Conservation (phyloP, 257 asterid species). For the Fraxinus anomala region DNA sequence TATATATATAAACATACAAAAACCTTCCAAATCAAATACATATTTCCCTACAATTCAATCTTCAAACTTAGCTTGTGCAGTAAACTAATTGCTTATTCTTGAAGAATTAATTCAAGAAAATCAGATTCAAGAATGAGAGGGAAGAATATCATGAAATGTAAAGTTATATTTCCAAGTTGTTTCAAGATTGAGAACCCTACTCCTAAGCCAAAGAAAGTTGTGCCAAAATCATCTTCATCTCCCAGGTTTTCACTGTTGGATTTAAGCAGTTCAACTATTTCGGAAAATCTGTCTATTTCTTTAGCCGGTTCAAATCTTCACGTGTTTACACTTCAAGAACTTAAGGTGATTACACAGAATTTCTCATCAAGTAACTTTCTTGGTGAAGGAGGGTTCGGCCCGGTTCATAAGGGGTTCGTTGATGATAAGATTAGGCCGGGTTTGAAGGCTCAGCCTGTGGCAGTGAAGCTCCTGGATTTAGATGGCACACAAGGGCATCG, state of each 20-base stretch:
- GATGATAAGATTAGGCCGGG: slow-evolving; percentile 25
- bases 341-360: slow-evolving; percentile 20
- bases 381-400: slow-evolving; percentile 36
- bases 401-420: slow-evolving; percentile 32
- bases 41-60: background rate
- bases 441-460: slow-evolving; percentile 29
- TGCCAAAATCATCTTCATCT: background rate
- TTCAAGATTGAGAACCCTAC: slow-evolving; percentile 28
- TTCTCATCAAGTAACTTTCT: slow-evolving; percentile 26
- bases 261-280: slow-evolving; percentile 9
- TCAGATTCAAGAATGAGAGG: background rate
- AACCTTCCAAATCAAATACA: no score
- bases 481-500: slow-evolving; percentile 30
- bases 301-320: slow-evolving; percentile 26
- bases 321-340: slow-evolving; percentile 23
- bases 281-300: slow-evolving; percentile 24
- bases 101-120: background rate
- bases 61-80: background rate
- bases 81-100: background rate
- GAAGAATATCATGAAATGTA: slow-evolving; percentile 13
- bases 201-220: slow-evolving; percentile 10
- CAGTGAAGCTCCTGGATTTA: slow-evolving; percentile 30
- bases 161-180: slow-evolving; percentile 29
- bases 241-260: slow-evolving; percentile 20
- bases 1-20: background rate